Percentiles rank a stretch among this genome's conserved stretches.
These are phyloP conservation scores for Stephanodiscus minutulus DNA, from an alignment of 108 stramenopile species.

Conservation along the genomic window DNA sequence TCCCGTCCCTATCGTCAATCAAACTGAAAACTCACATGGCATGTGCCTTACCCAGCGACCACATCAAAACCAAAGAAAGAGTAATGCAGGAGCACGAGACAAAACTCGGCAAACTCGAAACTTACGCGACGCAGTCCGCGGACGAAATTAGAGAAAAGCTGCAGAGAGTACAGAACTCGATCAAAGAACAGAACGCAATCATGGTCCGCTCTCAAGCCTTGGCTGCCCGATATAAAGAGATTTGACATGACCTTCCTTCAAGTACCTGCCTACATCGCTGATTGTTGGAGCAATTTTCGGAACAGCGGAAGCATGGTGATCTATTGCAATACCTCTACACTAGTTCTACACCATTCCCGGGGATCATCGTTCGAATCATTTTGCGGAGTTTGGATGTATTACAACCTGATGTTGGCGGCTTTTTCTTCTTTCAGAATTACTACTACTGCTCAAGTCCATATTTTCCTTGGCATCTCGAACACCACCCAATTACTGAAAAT, in stretches of 20 bases:
- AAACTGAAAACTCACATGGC: background rate
- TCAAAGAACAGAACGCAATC: background rate
- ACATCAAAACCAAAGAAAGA: background rate
- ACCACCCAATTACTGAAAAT: too few species aligned
- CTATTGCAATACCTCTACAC: too few species aligned
- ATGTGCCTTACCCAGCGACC: constrained; percentile 1
- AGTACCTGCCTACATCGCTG: too few species aligned
- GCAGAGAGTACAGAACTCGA: background rate
- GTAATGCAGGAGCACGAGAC: background rate
- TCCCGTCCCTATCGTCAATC: background rate
- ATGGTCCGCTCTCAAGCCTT: background rate
- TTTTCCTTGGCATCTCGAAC: too few species aligned
- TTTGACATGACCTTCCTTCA: background rate
- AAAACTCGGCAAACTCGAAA: constrained; percentile 2
- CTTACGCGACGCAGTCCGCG: background rate
- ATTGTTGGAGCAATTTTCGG: too few species aligned
- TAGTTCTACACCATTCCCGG: too few species aligned
- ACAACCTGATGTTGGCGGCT: too few species aligned
- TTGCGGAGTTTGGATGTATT: too few species aligned
- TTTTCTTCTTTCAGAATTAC: too few species aligned
- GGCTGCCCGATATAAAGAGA: background rate
- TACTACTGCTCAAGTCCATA: too few species aligned
- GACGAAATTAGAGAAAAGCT: constrained; percentile 2
- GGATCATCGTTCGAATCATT: too few species aligned
- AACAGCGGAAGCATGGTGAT: too few species aligned